Evolutionary conservation across 2,329 filamentous ascomycete species (phyloP), one percentile per base, ranked within the genome.

Genomic region (Aspergillus amoenus): DNA sequence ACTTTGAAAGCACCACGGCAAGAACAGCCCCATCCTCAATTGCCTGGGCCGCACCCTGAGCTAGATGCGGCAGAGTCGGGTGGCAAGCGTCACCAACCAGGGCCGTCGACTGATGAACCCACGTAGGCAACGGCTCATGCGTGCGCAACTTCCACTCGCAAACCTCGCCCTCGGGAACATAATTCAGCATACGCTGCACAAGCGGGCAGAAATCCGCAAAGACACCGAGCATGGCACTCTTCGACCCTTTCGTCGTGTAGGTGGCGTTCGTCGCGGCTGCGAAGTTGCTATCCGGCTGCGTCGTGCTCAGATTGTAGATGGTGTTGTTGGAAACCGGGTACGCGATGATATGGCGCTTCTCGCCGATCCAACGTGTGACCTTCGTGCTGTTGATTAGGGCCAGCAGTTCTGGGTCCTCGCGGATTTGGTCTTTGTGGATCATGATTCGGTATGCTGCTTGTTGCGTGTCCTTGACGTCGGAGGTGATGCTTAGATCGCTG

Each of bases 131-230:
- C 0, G 85, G 85, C 39, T 83, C 79, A 66, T 88, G 84, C 4
- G 84, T 81, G 24, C 84, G 76, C 44, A 89, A 73, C 62, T 84
- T 85, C 84, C 86, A 89, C 68, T 89, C 85, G 62, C 85, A 83
- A 5, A 89, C 81, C 61, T 86, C 84, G n/a, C 84, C 85, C 45
- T 85, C 81, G 0, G 84, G 84, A 0, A 87, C 85, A 15, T 85
- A 74, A 58, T 84, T 76, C 13, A 88, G 75, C 81, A 88, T 82
- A 21, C 80, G 78, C 59, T 82, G 81, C 2, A 88, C 79, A 67
- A 81, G 79, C 1, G 85, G 84, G 56, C 82, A 86, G 68, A 87
- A 89, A 56, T 84, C 83, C 1, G 69, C 70, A 65, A 82, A 89
- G 0, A 85, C 81, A 1, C 78, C 68, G 61, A 88, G 66, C 84